Conservation (phyloP, 202 grass and related monocot genomes). For the Elaeis oleifera region DNA sequence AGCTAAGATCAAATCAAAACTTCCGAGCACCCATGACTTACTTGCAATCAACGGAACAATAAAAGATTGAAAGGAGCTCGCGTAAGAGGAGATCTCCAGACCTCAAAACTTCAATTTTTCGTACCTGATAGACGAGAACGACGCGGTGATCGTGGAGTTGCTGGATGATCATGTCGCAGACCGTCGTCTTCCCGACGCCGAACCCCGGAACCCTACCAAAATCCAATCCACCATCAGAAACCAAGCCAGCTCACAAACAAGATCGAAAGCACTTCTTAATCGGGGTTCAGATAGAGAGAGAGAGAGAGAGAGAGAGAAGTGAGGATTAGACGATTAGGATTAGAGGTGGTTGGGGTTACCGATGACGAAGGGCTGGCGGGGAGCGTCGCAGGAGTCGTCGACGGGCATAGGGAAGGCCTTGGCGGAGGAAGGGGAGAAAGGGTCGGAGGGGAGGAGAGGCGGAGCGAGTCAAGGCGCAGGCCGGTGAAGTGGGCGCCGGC, state of each 20-base stretch:
- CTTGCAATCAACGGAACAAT: too few species aligned
- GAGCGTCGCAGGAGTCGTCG: not conserved
- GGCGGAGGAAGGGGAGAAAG: slow-evolving; percentile 17
- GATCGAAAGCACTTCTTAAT: not conserved
- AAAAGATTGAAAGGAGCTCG: too few species aligned
- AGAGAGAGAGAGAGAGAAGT: not conserved
- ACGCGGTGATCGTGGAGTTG: slow-evolving; percentile 33
- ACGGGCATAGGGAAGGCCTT: not conserved
- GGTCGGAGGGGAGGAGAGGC: slow-evolving; percentile 30
- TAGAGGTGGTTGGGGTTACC: slow-evolving; percentile 17
- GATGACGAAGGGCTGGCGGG: slow-evolving; percentile 47
- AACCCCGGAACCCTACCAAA: slow-evolving; percentile 22
- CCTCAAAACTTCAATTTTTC: too few species aligned
- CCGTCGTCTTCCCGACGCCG: slow-evolving; percentile 37
- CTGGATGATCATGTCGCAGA: slow-evolving; percentile 33
- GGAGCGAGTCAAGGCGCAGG: slow-evolving; percentile 44
- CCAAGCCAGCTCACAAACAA: too few species aligned
- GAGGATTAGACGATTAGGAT: not conserved
- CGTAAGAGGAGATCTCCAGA: too few species aligned
- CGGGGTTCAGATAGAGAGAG: not conserved
- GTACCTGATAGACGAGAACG: slow-evolving; percentile 24
- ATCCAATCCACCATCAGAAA: too few species aligned
- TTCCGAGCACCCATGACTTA: too few species aligned
- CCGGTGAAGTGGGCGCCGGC: slow-evolving; percentile 49
- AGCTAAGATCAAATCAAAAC: too few species aligned